Percentiles rank a stretch among this genome's conserved stretches.
These are phyloP conservation scores for Phytophthora chlamydospora DNA, from an alignment of 352 stramenopile species.

Conservation along the genomic window DNA sequence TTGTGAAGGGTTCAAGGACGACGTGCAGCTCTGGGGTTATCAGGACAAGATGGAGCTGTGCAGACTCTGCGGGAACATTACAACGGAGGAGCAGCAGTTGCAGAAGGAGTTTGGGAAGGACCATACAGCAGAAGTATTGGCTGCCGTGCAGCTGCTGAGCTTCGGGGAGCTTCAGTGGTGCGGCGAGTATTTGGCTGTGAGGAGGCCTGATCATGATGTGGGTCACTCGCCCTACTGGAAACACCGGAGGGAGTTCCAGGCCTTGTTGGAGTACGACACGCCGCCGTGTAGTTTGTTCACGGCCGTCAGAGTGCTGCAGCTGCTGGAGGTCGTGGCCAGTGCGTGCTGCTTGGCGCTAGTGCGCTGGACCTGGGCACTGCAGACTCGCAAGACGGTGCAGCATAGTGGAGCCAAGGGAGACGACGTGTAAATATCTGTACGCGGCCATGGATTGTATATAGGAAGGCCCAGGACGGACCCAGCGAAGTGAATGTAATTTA, in stretches of 20 bases:
- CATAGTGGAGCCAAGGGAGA: constrained; percentile 22
- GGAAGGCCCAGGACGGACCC: constrained; percentile 3
- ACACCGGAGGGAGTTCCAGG: constrained; percentile 40
- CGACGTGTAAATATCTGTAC: constrained; percentile 14
- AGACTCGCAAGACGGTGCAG: constrained; percentile 9
- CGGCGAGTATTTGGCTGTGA: constrained; percentile 40
- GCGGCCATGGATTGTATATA: constrained; percentile 24
- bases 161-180: constrained; percentile 59
- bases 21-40: constrained; percentile 53
- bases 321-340: constrained; percentile 35
- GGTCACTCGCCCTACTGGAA: constrained; percentile 47
- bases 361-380: constrained; percentile 27
- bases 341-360: constrained; percentile 26
- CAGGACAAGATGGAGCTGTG: constrained; percentile 62
- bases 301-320: constrained; percentile 24
- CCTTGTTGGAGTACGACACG: constrained; percentile 24
- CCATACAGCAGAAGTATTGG: constrained; percentile 33
- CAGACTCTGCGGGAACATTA: constrained; percentile 44
- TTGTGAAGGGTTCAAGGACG: constrained; percentile 49
- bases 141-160: constrained; percentile 43
- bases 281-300: constrained; percentile 34
- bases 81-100: constrained; percentile 30
- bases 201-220: constrained; percentile 27
- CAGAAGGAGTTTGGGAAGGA: constrained; percentile 15
- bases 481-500: constrained; percentile 42